Evolutionary conservation across 2,329 filamentous ascomycete species (phyloP).

Genomic region (Phyllosticta ampelicida): DNA sequence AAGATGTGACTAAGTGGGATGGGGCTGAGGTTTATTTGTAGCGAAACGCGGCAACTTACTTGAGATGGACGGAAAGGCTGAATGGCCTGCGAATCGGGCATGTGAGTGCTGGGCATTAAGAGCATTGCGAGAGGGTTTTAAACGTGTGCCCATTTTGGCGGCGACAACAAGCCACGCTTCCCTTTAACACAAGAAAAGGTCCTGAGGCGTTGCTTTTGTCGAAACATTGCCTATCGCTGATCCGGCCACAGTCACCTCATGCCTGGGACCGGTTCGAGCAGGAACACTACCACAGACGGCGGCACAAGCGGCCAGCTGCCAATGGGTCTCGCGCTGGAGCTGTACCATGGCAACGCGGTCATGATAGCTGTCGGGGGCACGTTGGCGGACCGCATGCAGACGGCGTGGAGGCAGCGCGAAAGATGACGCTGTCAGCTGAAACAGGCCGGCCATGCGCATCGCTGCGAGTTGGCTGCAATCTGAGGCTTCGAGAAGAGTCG

Average conservation of each 20-base stretch:
- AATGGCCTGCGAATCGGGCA: not conserved
- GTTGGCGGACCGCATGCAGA: not conserved
- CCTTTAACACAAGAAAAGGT: not conserved
- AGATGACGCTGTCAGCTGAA: not conserved
- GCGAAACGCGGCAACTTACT: not conserved
- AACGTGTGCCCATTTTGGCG: not conserved
- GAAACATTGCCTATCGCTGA: slow-evolving; percentile 7
- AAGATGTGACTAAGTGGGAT: not conserved
- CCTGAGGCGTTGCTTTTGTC: slow-evolving; percentile 9
- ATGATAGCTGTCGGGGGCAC: not conserved
- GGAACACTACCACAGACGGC: not conserved
- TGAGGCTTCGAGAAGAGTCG: not conserved
- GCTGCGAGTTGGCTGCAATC: not conserved
- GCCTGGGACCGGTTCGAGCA: not conserved
- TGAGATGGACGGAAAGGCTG: not conserved
- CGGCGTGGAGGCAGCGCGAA: too few species aligned
- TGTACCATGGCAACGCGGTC: not conserved
- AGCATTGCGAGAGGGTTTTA: not conserved
- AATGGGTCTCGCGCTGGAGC: not conserved
- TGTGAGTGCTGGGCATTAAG: not conserved
- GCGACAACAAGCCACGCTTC: not conserved
- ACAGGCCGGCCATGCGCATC: not conserved
- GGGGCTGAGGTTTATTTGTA: not conserved
- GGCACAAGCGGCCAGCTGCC: not conserved
- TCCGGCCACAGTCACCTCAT: not conserved